Evolutionary conservation across 768 basidiomycete genomes (phyloP), one percentile per base, ranked within the genome.

Genomic region (Leucosporidium scottii): DNA sequence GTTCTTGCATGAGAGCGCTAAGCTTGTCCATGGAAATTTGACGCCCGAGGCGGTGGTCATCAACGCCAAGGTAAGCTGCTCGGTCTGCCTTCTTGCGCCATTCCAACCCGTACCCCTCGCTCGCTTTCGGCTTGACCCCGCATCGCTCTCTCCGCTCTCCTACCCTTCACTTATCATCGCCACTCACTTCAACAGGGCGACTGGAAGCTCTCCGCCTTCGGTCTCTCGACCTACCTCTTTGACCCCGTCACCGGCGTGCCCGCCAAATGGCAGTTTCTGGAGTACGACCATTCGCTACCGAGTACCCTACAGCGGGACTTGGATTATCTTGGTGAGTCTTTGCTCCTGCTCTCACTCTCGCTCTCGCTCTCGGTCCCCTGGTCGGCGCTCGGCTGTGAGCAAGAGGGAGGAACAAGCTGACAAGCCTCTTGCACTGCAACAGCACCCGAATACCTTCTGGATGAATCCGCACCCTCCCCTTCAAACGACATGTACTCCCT

Each of bases 381-480:
- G 5, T 34, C 27, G 18, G 30, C 6, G 9, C 28, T 30, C 21
- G 39, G 39, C 8, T 34, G 39, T 10, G 39, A 9, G 8, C 39
- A 13, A 17, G 39, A 8, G 39, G 15, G 4, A 44, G 39, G 10
- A 8, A 12, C 53, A 12, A 20, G 50, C 31, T n/a, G 6, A 7
- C 12, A 1, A 48, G n/a, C 51, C 53, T 36, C 58, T 55, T 54
- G 0, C 51, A 17, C 20, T 1, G 57, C 13, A 66, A 27, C 72
- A 93, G 93, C 92, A 1, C 93, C 94, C 0, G 96, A 98, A 79
- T 97, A 94, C 79, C 90, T 87, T 1, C 79, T 97, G 67, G 93
- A 97, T 76, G 93, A 96, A 76, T 83, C 86, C 1, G 13, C 60
- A 20, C 82, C 97, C 4, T 82, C 87, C 47, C 89, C 93, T 0